Evolutionary conservation across 805 yeast species (phyloP), one percentile per base, ranked within the genome.

Genomic region (Blastobotrys americana): DNA sequence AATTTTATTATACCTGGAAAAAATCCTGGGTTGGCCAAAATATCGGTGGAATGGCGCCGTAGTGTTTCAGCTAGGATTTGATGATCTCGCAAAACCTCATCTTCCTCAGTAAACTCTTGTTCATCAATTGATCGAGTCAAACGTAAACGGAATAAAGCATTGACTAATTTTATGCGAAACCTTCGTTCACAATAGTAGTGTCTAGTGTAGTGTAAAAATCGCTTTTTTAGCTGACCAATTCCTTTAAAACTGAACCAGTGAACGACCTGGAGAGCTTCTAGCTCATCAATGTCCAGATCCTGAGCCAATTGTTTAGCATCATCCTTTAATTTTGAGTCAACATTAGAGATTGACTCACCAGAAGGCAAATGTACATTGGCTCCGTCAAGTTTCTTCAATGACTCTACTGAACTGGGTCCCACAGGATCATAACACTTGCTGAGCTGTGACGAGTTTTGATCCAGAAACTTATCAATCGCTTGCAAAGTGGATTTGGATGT

Each of bases 171-270:
- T 19, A 55, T 33, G 2, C 45, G 20, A 23, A 50, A 47, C 25
- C 55, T 34, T 18, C 51, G 21, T 41, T 56, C 60, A 8, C 53
- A 36, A 18, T 45, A 45, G 39, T 54, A 55, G 36, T 37, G 37
- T 18, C 53, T 38, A 2, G 33, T 40, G 37, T 48, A 50, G 17
- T 42, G 38, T 25, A 17, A n/a, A 9, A 36, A 21, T 31, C 49
- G 42, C 34, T 43, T 34, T 16, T 43, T 46, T 5, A 48, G 36
- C 18, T 43, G 42, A 6, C 35, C 21, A 15, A 41, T 37, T 8
- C 52, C 50, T 20, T 46, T 43, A 16, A 34, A 13, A 16, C 43
- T 42, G 22, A 51, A 46, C 37, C 45, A 44, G 1, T 44, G 27
- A 6, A 52, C 55, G 3, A 49, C 39, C 15, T 39, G 23, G 17